These are phyloP conservation scores for Phytopythium mirpurense DNA, from an alignment of 352 stramenopile species.

Conservation along the genomic window DNA sequence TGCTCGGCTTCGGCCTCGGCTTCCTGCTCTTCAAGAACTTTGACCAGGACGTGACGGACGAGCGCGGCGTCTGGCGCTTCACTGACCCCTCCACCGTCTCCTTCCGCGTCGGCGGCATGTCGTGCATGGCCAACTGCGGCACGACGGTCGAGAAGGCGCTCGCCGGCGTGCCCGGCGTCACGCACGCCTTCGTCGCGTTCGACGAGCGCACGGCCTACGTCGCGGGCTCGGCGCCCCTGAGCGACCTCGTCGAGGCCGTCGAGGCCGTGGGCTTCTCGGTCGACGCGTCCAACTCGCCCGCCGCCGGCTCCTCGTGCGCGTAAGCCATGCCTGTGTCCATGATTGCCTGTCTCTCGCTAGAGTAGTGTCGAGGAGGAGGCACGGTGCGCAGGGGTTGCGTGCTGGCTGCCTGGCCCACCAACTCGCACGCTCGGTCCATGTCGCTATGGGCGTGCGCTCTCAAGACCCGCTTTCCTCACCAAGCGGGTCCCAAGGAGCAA, in stretches of 20 bases:
- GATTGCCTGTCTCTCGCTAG: slow-evolving; percentile 6
- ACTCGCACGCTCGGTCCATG: background rate
- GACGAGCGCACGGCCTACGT: slow-evolving; percentile 72
- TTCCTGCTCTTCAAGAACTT: slow-evolving; percentile 85
- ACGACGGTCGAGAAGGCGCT: slow-evolving; percentile 52
- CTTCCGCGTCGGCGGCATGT: slow-evolving; percentile 88
- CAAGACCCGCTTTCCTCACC: background rate
- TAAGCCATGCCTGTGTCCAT: slow-evolving; percentile 38
- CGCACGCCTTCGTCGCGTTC: slow-evolving; percentile 71
- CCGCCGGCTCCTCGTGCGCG: slow-evolving; percentile 32
- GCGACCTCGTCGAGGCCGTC: slow-evolving; percentile 50
- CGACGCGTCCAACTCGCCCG: slow-evolving; percentile 14
- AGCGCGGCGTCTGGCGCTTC: slow-evolving; percentile 67
- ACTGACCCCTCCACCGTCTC: slow-evolving; percentile 62
- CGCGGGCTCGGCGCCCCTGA: slow-evolving; percentile 45
- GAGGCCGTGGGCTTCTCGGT: slow-evolving; percentile 68
- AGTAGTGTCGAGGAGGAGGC: slow-evolving; percentile 1
- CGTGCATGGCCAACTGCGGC: slow-evolving; percentile 79
- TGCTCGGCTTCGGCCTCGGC: slow-evolving; percentile 61
- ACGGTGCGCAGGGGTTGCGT: background rate
- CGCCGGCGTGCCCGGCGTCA: slow-evolving; percentile 38
- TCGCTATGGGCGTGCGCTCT: background rate
- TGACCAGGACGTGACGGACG: slow-evolving; percentile 56
- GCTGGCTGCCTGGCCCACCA: background rate
- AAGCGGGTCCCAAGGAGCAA: background rate